Conservation (phyloP, 176 grass and related monocot species). For the Zea mays region Zm-B73-REFERENCE-NAM-5.0 NC_050104.1:6137501-6138000, state of each 20-base stretch:
- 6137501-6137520: conserved; percentile 6
- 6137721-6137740: not conserved
- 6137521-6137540: not conserved
- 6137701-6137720: conserved; percentile 10
- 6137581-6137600: conserved; percentile 8
- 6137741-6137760: not conserved
- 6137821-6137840: too few relatives aligned
- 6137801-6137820: not conserved
- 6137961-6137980: too few relatives aligned
- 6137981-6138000: too few relatives aligned
- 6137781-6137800: not conserved
- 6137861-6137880: too few relatives aligned
- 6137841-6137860: too few relatives aligned
- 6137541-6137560: not conserved
- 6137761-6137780: not conserved
- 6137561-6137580: conserved; percentile 6
- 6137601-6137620: not conserved
- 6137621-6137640: conserved; percentile 4
- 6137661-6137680: not conserved
- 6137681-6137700: conserved; percentile 12
- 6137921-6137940: too few relatives aligned
- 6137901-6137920: too few relatives aligned
- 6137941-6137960: too few relatives aligned
- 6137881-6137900: too few relatives aligned
- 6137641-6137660: not conserved